Percentiles rank a stretch among this genome's conserved stretches.
Evolutionary conservation across 2,329 filamentous ascomycete genomes (phyloP).

Genomic region (Sclerotinia subarctica): DNA sequence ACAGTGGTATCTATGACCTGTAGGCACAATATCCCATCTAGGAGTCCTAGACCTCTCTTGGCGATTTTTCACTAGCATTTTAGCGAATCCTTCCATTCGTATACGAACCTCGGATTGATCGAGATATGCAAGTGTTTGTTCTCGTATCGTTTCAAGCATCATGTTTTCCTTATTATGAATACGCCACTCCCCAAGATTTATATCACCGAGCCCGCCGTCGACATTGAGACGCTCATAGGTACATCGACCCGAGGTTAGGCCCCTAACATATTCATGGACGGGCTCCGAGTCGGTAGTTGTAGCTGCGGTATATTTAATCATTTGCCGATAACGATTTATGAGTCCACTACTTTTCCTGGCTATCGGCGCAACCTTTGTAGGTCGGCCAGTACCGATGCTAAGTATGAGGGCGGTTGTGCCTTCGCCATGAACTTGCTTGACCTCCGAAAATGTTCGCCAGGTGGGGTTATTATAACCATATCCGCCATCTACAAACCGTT

Average conservation of each 20-base stretch:
- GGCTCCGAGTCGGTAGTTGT: not conserved
- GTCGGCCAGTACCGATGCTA: constrained; percentile 9
- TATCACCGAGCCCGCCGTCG: not conserved
- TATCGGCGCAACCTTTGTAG: not conserved
- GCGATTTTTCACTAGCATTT: not conserved
- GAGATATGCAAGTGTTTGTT: not conserved
- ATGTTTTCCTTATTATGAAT: not conserved
- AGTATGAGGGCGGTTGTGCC: not conserved
- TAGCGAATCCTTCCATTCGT: not conserved
- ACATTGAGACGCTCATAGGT: constrained; percentile 1
- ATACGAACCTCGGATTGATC: not conserved
- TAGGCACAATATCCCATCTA: not conserved
- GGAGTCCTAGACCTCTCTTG: not conserved
- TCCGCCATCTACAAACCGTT: constrained; percentile 43
- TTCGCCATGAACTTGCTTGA: constrained; percentile 3
- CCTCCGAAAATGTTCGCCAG: not conserved
- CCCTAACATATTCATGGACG: not conserved
- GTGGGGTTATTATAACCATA: constrained; percentile 17
- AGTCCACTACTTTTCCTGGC: not conserved
- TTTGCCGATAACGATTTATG: not conserved
- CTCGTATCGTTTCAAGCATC: not conserved
- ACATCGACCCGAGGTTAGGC: not conserved
- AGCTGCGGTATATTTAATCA: not conserved
- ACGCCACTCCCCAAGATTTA: constrained; percentile 7
- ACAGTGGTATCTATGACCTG: not conserved